These are phyloP conservation scores for Fusarium sp. DNA, from an alignment of 2,329 filamentous ascomycete genomes.

Conservation along the genomic window DNA sequence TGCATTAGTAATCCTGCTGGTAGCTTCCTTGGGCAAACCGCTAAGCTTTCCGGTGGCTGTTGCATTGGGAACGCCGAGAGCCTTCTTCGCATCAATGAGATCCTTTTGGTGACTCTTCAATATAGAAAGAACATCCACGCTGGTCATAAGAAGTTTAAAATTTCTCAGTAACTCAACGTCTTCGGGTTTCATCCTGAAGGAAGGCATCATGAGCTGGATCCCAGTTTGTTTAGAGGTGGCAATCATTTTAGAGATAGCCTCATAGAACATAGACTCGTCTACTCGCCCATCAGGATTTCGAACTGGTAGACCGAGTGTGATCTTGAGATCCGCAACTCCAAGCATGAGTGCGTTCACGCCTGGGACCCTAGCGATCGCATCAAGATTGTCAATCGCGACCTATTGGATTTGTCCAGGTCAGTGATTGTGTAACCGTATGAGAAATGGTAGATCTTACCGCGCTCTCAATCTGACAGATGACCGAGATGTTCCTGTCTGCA, in stretches of 20 bases:
- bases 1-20: no score
- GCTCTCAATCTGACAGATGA: conserved; percentile 12
- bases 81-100: no score
- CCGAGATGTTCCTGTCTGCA: background rate
- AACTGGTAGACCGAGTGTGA: background rate
- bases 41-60: no score
- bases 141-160: no score
- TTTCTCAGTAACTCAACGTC: background rate
- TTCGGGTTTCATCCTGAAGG: background rate
- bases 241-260: background rate
- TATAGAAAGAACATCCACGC: no score
- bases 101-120: no score
- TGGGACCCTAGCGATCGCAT: background rate
- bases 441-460: background rate
- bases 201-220: conserved; percentile 9
- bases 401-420: background rate
- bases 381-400: background rate
- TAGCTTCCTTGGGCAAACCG: no score
- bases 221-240: background rate
- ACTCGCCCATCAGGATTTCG: background rate
- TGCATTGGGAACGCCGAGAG: no score
- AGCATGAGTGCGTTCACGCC: conserved; percentile 7
- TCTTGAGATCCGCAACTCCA: background rate
- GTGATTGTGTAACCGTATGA: no score
- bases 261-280: background rate